Percentiles rank a stretch among this genome's conserved stretches.
Conservation (phyloP, 2,329 filamentous ascomycete species). For the Aureobasidium sp. region DNA sequence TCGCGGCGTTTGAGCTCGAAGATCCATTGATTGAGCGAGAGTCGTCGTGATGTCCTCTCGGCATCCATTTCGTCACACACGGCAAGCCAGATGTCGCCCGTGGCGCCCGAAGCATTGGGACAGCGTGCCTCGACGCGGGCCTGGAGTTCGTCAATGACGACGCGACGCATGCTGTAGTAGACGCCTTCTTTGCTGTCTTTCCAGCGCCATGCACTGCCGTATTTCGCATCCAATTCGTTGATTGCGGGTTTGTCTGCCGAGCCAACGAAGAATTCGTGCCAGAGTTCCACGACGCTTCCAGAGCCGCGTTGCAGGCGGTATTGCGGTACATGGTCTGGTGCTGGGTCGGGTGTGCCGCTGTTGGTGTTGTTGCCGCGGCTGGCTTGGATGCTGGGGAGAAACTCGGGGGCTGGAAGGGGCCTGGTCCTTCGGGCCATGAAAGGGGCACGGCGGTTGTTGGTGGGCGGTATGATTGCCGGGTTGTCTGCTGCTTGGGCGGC, state of each 20-base stretch:
- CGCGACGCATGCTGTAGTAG: conserved; percentile 10
- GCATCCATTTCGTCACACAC: conserved; percentile 6
- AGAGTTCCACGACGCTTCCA: background rate
- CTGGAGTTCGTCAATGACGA: conserved; percentile 4
- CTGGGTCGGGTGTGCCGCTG: background rate
- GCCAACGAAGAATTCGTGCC: conserved; percentile 8
- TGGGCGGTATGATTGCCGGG: background rate
- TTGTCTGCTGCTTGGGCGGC: conserved; percentile 3
- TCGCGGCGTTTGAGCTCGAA: background rate
- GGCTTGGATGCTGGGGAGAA: background rate
- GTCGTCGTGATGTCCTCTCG: background rate
- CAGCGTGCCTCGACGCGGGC: background rate
- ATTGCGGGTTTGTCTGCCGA: conserved; percentile 1
- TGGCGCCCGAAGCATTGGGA: background rate
- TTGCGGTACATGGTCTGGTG: background rate
- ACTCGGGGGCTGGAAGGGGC: background rate
- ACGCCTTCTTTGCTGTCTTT: conserved; percentile 1
- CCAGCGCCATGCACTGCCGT: conserved; percentile 7
- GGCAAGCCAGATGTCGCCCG: background rate
- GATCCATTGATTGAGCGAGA: conserved; percentile 5
- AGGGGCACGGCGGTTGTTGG: background rate
- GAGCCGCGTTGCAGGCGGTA: background rate
- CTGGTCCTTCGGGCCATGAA: background rate
- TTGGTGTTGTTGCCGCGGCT: no score
- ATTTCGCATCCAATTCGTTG: background rate